Evolutionary conservation across 768 basidiomycete species (phyloP).

Genomic region (Xanthoconium purpureum): DNA sequence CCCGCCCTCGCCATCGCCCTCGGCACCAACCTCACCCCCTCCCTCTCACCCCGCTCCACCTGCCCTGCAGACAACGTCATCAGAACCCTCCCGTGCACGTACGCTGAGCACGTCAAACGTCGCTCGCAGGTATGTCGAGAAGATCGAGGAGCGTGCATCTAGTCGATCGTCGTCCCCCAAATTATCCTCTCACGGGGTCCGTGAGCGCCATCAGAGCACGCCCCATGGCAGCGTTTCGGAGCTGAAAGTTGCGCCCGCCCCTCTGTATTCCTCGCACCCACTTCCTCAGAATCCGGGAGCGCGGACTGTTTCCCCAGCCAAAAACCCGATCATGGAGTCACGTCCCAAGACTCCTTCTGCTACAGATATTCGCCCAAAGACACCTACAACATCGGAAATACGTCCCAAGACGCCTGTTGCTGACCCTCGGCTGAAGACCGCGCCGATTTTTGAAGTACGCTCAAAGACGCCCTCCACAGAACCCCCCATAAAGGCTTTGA

Average conservation of each 20-base stretch:
- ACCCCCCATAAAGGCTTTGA: conserved; percentile 7
- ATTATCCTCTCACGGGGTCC: conserved; percentile 24
- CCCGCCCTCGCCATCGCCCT: conserved; percentile 7
- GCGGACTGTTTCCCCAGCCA: conserved; percentile 11
- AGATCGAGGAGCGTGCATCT: conserved; percentile 37
- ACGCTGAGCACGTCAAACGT: conserved; percentile 36
- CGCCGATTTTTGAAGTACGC: conserved; percentile 11
- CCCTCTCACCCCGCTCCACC: neutral
- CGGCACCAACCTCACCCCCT: conserved; percentile 1
- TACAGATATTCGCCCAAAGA: conserved; percentile 21
- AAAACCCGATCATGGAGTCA: conserved; percentile 11
- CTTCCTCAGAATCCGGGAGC: conserved; percentile 21
- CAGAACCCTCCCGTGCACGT: conserved; percentile 26
- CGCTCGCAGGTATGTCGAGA: conserved; percentile 36
- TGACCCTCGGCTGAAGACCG: conserved; percentile 14
- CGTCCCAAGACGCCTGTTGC: conserved; percentile 22
- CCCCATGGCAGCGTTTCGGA: conserved; percentile 30
- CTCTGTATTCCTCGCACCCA: conserved; percentile 12
- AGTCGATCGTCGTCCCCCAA: conserved; percentile 33
- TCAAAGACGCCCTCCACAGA: conserved; percentile 20
- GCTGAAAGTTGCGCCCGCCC: conserved; percentile 13
- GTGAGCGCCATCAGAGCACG: conserved; percentile 53
- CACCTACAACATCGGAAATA: conserved; percentile 12
- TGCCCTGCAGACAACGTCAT: conserved; percentile 4
- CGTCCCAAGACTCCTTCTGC: conserved; percentile 21